Evolutionary conservation across 805 yeast genomes (phyloP), one percentile per base, ranked within the genome.

Genomic region (Kodamaea jinghongensis): DNA sequence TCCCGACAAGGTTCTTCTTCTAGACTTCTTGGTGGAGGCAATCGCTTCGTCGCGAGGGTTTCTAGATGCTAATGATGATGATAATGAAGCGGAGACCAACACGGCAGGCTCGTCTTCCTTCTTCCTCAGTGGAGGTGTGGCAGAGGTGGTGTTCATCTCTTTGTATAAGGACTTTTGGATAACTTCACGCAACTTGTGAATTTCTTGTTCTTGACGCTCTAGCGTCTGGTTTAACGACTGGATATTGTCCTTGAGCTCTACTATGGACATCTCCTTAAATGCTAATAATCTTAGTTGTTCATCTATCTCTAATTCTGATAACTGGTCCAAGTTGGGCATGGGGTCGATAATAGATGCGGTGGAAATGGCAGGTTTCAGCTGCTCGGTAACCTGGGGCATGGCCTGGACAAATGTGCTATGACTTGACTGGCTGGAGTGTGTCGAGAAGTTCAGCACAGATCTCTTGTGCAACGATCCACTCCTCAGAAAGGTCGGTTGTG

Each of bases 211-310:
- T 32, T 76, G 65, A 4, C 62, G 56, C 23, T 65, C 55, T 36
- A 77, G 71, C 33, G 59, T 60, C 2, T 46, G 49, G 14, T 51
- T 55, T 50, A 83, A 43, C 15, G 65, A 71, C 31, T 71, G 72
- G 17, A 81, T 70, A 34, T 67, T 63, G 47, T 78, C 81, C 46
- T 79, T 81, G 31, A 82, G 58, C 48, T 83, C 89, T 36, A 83
- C 72, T 20, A 83, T 65, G 17, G 74, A 75, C 76, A 81, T 76
- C 54, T 84, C 93, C 51, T 81, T 83, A 29, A 77, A 63, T 0
- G 91, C 91, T 32, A 84, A 60, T 6, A 71, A 61, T 45, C 86
- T 70, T 35, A 83, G 59, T 35, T 80, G 75, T 4, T 73, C 76
- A 42, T 77, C 78, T 4, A 81, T 63, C 29, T 71, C 78, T 4